phyloP scores from a whole-genome alignment of 2,329 filamentous ascomycete genomes.

The Diaporthe destruens region DNA sequence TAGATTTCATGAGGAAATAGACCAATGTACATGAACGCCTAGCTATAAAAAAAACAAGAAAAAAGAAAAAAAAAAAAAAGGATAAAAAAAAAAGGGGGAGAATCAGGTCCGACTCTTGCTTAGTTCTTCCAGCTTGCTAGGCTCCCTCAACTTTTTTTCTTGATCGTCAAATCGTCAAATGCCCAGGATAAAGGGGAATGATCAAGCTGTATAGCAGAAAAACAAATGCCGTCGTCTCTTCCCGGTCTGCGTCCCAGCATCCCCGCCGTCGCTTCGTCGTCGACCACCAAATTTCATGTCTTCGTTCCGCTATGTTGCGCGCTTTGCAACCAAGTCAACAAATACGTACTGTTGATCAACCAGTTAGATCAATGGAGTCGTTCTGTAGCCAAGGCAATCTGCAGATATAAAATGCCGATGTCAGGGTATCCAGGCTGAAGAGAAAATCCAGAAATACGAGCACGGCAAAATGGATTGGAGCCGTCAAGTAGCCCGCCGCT shows the following conservation, averaged over 20 bases:
- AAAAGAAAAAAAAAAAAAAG: too few relatives aligned
- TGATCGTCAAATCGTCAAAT: constrained; percentile 33
- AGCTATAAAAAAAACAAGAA: background rate
- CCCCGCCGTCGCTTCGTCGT: background rate
- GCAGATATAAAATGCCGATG: constrained; percentile 16
- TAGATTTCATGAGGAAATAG: constrained; percentile 14
- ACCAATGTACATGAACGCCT: constrained; percentile 26
- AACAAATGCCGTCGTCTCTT: constrained; percentile 7
- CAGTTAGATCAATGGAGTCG: background rate
- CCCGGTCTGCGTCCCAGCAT: background rate
- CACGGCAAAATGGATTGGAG: constrained; percentile 11
- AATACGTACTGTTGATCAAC: constrained; percentile 34
- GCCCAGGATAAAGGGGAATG: background rate
- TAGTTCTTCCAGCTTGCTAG: constrained; percentile 6
- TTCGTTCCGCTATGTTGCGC: constrained; percentile 6
- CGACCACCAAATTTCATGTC: constrained; percentile 3
- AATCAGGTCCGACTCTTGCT: constrained; percentile 2
- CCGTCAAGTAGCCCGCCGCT: constrained; percentile 10
- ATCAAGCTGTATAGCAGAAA: constrained; percentile 1
- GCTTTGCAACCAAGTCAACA: constrained; percentile 10
- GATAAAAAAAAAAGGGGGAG: background rate
- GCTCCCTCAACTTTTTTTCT: constrained; percentile 32
- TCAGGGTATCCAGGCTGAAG: constrained; percentile 35
- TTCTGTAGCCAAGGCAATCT: constrained; percentile 6
- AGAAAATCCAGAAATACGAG: background rate